A percentile compares a stretch with the other conserved stretches of the same genome.
Conservation (phyloP, 108 stramenopile genomes). For the Schizochytrium sp. region DNA sequence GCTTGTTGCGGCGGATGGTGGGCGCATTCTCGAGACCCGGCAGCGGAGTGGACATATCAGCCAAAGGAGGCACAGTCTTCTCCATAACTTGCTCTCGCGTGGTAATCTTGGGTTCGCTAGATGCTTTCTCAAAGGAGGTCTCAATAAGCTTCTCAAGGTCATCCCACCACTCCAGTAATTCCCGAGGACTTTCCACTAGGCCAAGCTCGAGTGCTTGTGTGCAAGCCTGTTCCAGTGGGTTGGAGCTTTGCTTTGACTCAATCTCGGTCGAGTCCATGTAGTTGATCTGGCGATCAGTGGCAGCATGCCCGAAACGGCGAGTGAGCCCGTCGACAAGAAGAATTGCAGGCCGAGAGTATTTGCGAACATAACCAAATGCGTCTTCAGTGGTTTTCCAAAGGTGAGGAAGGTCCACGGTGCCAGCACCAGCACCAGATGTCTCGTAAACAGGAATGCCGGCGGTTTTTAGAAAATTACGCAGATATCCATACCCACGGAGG, state of each 20-base stretch:
- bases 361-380: slow-evolving; percentile 78
- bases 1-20: slow-evolving; percentile 62
- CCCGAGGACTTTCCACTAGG: slow-evolving; percentile 63
- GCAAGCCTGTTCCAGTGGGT: slow-evolving; percentile 75
- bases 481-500: slow-evolving; percentile 78
- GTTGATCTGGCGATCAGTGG: slow-evolving; percentile 84
- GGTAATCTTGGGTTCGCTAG: slow-evolving; percentile 81
- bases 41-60: slow-evolving; percentile 47
- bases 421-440: slow-evolving; percentile 74
- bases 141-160: slow-evolving; percentile 72
- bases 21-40: neutral
- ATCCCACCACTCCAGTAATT: slow-evolving; percentile 74
- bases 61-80: slow-evolving; percentile 76
- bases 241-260: slow-evolving; percentile 70
- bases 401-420: slow-evolving; percentile 75
- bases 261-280: slow-evolving; percentile 76
- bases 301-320: slow-evolving; percentile 88
- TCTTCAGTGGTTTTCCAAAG: slow-evolving; percentile 81
- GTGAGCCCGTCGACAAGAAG: slow-evolving; percentile 77
- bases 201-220: slow-evolving; percentile 76
- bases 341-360: slow-evolving; percentile 76
- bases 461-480: slow-evolving; percentile 8
- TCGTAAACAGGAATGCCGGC: slow-evolving; percentile 69
- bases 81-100: slow-evolving; percentile 78
- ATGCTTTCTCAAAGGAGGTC: slow-evolving; percentile 77